Percentiles rank a stretch among this genome's conserved stretches.
phyloP scores from a whole-genome alignment of 2,329 filamentous ascomycete species.

The Lecanoromycetidae sp. region DNA sequence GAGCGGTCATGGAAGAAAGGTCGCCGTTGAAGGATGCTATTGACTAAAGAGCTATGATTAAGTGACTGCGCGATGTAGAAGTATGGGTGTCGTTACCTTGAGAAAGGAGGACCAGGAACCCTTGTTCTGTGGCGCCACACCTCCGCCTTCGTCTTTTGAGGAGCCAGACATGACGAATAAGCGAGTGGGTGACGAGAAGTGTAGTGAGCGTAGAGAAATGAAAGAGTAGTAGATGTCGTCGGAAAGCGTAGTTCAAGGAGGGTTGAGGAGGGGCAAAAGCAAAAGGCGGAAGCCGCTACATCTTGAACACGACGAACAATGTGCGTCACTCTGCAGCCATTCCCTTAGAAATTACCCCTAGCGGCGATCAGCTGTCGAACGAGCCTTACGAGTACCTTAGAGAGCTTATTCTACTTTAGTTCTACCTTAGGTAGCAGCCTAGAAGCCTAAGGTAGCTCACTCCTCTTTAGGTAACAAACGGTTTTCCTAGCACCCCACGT shows the following conservation, averaged over 20 bases:
- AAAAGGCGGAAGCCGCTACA: too few species aligned
- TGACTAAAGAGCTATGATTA: conserved; percentile 34
- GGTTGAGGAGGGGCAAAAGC: not conserved
- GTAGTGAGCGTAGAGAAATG: not conserved
- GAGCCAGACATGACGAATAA: conserved; percentile 23
- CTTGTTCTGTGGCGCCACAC: conserved; percentile 32
- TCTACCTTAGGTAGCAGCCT: too few species aligned
- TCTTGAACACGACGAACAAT: too few species aligned
- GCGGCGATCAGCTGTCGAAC: too few species aligned
- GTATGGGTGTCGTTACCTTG: conserved; percentile 26
- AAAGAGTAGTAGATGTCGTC: not conserved
- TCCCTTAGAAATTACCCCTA: too few species aligned
- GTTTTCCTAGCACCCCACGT: too few species aligned
- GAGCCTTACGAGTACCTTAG: too few species aligned
- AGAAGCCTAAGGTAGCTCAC: too few species aligned
- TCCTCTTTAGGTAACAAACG: too few species aligned
- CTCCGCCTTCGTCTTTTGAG: conserved; percentile 30
- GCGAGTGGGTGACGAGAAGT: conserved; percentile 7
- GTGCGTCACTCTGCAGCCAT: too few species aligned
- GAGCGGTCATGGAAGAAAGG: conserved; percentile 66
- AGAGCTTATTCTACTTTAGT: too few species aligned
- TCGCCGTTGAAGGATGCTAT: conserved; percentile 75
- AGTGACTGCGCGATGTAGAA: not conserved
- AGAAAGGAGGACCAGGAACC: conserved; percentile 38
- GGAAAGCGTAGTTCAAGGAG: not conserved